Evolutionary conservation across 805 yeast species (phyloP).

Genomic region (Schwanniomyces yamadae): DNA sequence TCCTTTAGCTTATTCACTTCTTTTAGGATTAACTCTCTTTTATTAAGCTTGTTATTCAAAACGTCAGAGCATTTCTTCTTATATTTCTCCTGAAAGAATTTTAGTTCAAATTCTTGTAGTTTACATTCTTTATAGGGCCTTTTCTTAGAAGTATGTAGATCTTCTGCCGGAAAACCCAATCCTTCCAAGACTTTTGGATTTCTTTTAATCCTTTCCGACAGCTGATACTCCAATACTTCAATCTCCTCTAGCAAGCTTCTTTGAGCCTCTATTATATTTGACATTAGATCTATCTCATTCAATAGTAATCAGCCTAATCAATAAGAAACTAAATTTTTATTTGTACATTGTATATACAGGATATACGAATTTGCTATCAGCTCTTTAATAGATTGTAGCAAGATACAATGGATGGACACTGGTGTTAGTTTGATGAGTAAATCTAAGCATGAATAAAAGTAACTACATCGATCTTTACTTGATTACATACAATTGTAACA

Average conservation of each 20-base stretch:
- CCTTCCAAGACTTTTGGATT: constrained; percentile 55
- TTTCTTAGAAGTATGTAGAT: constrained; percentile 22
- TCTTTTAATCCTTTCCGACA: constrained; percentile 57
- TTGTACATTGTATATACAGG: too few species aligned
- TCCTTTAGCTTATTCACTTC: constrained; percentile 16
- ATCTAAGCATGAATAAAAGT: too few species aligned
- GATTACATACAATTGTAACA: constrained; percentile 60
- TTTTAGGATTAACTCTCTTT: constrained; percentile 5
- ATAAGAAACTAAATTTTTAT: too few species aligned
- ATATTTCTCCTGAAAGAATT: constrained; percentile 48
- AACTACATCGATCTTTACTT: constrained; percentile 26
- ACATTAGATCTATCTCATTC: too few species aligned
- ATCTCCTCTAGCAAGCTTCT: constrained; percentile 55
- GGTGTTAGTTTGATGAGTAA: too few species aligned
- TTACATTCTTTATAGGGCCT: constrained; percentile 51
- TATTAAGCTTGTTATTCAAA: constrained; percentile 6
- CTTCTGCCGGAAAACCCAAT: constrained; percentile 12
- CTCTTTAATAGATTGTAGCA: too few species aligned
- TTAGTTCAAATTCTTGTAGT: constrained; percentile 68
- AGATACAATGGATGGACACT: too few species aligned
- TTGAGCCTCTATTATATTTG: constrained; percentile 33
- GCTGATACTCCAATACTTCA: constrained; percentile 68
- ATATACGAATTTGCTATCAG: too few species aligned
- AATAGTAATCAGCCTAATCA: too few species aligned
- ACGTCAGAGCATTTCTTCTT: constrained; percentile 16